These are phyloP conservation scores for Torulaspora franciscae DNA, from an alignment of 805 yeast species.

Conservation along the genomic window DNA sequence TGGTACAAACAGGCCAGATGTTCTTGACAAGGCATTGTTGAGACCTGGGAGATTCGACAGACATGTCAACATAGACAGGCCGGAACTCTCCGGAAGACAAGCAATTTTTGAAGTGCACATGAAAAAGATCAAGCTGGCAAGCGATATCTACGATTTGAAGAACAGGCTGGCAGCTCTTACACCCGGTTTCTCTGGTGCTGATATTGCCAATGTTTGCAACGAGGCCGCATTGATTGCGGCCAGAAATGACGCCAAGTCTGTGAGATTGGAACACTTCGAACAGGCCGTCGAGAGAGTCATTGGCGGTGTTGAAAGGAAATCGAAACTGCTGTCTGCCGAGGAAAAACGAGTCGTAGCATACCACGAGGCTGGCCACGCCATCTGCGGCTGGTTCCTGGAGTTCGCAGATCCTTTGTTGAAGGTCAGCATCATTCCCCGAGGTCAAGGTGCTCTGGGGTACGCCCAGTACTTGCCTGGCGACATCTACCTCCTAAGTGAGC, in stretches of 20 bases:
- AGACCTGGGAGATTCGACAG: slow-evolving; percentile 98
- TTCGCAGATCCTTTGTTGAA: slow-evolving; percentile 90
- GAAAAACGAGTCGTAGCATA: slow-evolving; percentile 91
- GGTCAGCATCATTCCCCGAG: slow-evolving; percentile 95
- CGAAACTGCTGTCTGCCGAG: slow-evolving; percentile 73
- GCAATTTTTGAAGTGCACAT: slow-evolving; percentile 88
- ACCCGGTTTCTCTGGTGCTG: slow-evolving; percentile 98
- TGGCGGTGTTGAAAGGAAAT: slow-evolving; percentile 91
- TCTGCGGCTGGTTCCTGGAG: slow-evolving; percentile 93
- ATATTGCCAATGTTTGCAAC: slow-evolving; percentile 92
- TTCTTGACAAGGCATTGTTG: slow-evolving; percentile 83
- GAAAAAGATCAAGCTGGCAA: slow-evolving; percentile 57
- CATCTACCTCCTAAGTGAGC: slow-evolving; percentile 66
- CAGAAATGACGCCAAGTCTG: slow-evolving; percentile 64
- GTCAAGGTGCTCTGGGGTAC: slow-evolving; percentile 94
- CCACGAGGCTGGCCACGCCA: slow-evolving; percentile 99
- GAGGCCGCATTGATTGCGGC: slow-evolving; percentile 98
- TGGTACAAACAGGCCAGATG: slow-evolving; percentile 95
- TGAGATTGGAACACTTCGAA: slow-evolving; percentile 79
- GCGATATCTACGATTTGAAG: slow-evolving; percentile 53
- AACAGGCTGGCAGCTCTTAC: slow-evolving; percentile 93
- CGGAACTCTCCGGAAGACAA: slow-evolving; percentile 92
- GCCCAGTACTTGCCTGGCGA: slow-evolving; percentile 97
- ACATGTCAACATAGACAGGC: slow-evolving; percentile 85
- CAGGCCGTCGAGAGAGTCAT: slow-evolving; percentile 95